Percentiles rank a stretch among this genome's conserved stretches.
phyloP scores from a whole-genome alignment of 179 eudicot species.

The Beta corolliflora region DNA sequence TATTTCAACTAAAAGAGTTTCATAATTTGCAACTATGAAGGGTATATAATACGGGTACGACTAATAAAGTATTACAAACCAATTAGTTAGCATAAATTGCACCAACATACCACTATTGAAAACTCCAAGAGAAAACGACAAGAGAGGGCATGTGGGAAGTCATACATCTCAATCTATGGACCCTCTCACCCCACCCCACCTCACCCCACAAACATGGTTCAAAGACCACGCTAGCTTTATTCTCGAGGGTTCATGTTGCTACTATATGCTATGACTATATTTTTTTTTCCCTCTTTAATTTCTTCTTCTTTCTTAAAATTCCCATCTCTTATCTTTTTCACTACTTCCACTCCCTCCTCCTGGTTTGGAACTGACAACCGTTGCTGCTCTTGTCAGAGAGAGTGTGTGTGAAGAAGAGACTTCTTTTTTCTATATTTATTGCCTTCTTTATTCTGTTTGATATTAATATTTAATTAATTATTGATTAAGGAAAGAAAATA shows the following conservation, averaged over 20 bases:
- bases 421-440: too few species aligned
- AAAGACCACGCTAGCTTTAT: slow-evolving; percentile 21
- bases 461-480: too few species aligned
- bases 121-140: slow-evolving; percentile 35
- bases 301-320: not conserved
- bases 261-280: too few species aligned
- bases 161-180: slow-evolving; percentile 22
- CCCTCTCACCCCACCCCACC: not conserved
- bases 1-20: too few species aligned
- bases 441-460: too few species aligned
- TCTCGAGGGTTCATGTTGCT: slow-evolving; percentile 21
- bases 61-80: not conserved
- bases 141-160: slow-evolving; percentile 36
- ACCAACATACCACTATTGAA: slow-evolving; percentile 13
- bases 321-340: slow-evolving; percentile 10
- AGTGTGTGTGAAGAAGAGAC: too few species aligned
- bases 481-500: not conserved
- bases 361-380: slow-evolving; percentile 24
- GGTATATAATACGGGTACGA: too few species aligned
- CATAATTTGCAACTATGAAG: too few species aligned
- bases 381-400: not conserved
- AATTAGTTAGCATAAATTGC: not conserved
- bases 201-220: slow-evolving; percentile 3
- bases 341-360: slow-evolving; percentile 7
- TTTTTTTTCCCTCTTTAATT: not conserved